Percentiles rank a stretch among this genome's conserved stretches.
Conservation (phyloP, 768 basidiomycete genomes). For the Leccinum ochraceum region DNA sequence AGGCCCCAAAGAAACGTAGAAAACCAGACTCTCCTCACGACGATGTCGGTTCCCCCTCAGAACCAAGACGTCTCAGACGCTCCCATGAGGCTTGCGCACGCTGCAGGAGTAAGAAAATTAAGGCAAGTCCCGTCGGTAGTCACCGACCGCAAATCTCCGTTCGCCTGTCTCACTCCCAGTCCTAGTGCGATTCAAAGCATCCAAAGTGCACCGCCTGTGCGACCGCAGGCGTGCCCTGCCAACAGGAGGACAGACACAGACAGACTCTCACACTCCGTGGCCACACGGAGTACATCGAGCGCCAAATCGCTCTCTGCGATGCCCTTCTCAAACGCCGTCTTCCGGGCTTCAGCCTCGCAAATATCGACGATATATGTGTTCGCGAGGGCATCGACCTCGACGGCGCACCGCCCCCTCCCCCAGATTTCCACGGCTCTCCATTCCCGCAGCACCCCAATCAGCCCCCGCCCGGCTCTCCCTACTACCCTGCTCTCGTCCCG, state of each 20-base stretch:
- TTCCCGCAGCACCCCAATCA: constrained; percentile 30
- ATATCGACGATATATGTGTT: constrained; percentile 62
- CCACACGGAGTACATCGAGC: constrained; percentile 80
- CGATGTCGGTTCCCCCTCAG: constrained; percentile 56
- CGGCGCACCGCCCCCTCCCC: constrained; percentile 19
- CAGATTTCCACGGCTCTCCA: constrained; percentile 37
- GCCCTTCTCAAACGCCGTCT: constrained; percentile 75
- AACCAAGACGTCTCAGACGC: constrained; percentile 79
- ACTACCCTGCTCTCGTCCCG: constrained; percentile 39
- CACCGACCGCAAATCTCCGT: constrained; percentile 85
- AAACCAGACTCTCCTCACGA: constrained; percentile 58
- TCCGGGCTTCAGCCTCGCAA: constrained; percentile 64
- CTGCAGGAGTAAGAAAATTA: constrained; percentile 96
- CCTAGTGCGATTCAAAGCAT: constrained; percentile 88
- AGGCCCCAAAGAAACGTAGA: constrained; percentile 55
- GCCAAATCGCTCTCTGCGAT: constrained; percentile 75
- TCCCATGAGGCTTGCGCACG: constrained; percentile 92
- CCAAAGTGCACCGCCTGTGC: constrained; percentile 85
- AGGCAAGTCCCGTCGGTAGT: constrained; percentile 71
- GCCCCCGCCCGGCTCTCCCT: constrained; percentile 33
- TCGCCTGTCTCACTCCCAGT: constrained; percentile 40
- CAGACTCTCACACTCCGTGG: constrained; percentile 85
- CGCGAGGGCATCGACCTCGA: constrained; percentile 66
- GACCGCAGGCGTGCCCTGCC: constrained; percentile 74
- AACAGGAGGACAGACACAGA: constrained; percentile 86